Evolutionary conservation across 805 yeast genomes (phyloP).

Genomic region (Yarrowia divulgata): DNA sequence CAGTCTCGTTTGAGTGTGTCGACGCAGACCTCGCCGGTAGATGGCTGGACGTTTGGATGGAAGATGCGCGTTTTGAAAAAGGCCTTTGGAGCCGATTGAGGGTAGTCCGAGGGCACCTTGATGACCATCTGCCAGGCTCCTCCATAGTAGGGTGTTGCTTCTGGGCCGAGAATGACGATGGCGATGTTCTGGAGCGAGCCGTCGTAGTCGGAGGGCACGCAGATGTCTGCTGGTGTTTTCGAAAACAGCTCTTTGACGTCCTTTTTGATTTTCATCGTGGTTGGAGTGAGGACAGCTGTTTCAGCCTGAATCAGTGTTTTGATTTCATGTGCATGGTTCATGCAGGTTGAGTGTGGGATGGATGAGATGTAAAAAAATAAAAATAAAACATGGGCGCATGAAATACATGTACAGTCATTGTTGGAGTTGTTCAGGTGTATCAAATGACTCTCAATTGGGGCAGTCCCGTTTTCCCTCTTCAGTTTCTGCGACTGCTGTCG

Average conservation of each 20-base stretch:
- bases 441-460: too few species aligned
- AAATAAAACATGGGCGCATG: too few species aligned
- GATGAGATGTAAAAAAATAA: neutral
- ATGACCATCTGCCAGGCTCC: slow-evolving; percentile 59
- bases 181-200: slow-evolving; percentile 21
- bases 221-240: slow-evolving; percentile 14
- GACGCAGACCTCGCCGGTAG: slow-evolving; percentile 49
- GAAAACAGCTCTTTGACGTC: slow-evolving; percentile 24
- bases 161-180: slow-evolving; percentile 50
- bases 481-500: too few species aligned
- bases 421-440: too few species aligned
- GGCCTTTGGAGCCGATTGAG: slow-evolving; percentile 56
- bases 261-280: slow-evolving; percentile 29
- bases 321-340: slow-evolving; percentile 7
- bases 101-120: slow-evolving; percentile 53
- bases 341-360: neutral
- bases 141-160: slow-evolving; percentile 54
- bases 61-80: slow-evolving; percentile 50
- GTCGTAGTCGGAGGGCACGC: slow-evolving; percentile 16
- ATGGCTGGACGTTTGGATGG: slow-evolving; percentile 49
- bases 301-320: slow-evolving; percentile 1
- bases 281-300: neutral
- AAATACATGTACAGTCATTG: too few species aligned
- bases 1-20: slow-evolving; percentile 50
- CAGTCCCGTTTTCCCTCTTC: too few species aligned